Percentiles rank a stretch among this genome's conserved stretches.
phyloP scores from a whole-genome alignment of 2,329 filamentous ascomycete genomes.

The Dryadomyces quercus-mongolicae region DNA sequence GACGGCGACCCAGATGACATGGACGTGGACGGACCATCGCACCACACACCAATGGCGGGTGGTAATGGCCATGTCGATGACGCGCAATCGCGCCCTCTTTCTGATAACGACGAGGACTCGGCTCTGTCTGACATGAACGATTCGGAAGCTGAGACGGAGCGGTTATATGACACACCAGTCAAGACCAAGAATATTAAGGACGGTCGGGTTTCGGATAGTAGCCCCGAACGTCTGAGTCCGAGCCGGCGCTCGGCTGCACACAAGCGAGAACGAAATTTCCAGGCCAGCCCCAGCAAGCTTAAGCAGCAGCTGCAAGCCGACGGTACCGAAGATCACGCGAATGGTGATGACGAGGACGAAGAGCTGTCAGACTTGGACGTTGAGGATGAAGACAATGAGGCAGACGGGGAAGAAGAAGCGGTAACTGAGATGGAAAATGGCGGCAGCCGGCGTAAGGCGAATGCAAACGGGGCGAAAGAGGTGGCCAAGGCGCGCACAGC shows the following conservation, averaged over 20 bases:
- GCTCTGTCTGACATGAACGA: constrained; percentile 47
- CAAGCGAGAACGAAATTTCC: constrained; percentile 10
- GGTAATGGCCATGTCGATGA: constrained; percentile 12
- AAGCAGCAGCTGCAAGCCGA: constrained; percentile 38
- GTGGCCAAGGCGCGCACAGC: constrained; percentile 9
- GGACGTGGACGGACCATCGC: constrained; percentile 26
- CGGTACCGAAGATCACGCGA: constrained; percentile 25
- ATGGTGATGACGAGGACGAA: constrained; percentile 20
- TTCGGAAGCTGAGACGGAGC: constrained; percentile 88
- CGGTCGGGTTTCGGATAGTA: constrained; percentile 26
- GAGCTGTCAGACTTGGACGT: constrained; percentile 16
- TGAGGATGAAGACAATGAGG: constrained; percentile 23
- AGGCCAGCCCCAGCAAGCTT: constrained; percentile 62
- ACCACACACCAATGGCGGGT: constrained; percentile 8
- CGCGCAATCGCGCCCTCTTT: constrained; percentile 6
- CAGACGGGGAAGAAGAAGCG: constrained; percentile 15
- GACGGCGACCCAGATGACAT: constrained; percentile 58
- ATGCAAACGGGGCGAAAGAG: constrained; percentile 13
- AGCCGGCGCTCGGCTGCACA: constrained; percentile 4
- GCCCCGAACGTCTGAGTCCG: constrained; percentile 44
- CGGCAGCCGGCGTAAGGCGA: constrained; percentile 15
- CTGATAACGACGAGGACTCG: constrained; percentile 22
- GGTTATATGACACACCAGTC: constrained; percentile 78
- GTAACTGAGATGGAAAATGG: constrained; percentile 2
- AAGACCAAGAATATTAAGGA: constrained; percentile 27